Percentiles rank a stretch among this genome's conserved stretches.
These are phyloP conservation scores for Cercophora sp. DNA, from an alignment of 495 filamentous ascomycete species.

Conservation along the genomic window DNA sequence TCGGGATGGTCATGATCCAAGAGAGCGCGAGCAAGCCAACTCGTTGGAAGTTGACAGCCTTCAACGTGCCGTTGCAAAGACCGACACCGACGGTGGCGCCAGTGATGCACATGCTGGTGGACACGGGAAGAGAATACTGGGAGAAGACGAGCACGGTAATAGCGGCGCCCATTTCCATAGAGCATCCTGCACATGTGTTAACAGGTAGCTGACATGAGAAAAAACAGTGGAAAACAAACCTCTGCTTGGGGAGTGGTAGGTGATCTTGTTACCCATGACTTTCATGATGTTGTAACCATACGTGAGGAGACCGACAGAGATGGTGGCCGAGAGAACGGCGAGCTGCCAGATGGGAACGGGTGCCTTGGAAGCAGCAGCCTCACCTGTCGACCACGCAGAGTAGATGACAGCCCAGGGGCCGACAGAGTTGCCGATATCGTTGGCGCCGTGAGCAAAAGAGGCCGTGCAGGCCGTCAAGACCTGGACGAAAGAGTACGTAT, in stretches of 20 bases:
- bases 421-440: conserved; percentile 75
- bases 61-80: conserved; percentile 55
- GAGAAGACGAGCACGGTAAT: conserved; percentile 55
- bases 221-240: conserved; percentile 1
- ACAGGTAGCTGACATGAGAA: no score
- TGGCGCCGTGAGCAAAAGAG: conserved; percentile 76
- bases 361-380: conserved; percentile 46
- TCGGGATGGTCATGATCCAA: conserved; percentile 58
- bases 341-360: conserved; percentile 63
- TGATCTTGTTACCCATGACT: conserved; percentile 63
- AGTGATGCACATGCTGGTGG: conserved; percentile 60
- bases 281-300: conserved; percentile 69
- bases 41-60: conserved; percentile 58
- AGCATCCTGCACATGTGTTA: conserved; percentile 48
- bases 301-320: conserved; percentile 60
- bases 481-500: conserved; percentile 73
- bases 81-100: conserved; percentile 62
- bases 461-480: conserved; percentile 69
- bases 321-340: conserved; percentile 21
- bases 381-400: conserved; percentile 55
- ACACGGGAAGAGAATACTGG: conserved; percentile 48
- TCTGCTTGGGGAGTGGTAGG: conserved; percentile 62
- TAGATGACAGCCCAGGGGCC: conserved; percentile 72
- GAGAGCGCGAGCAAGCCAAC: conserved; percentile 52
- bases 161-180: conserved; percentile 66